phyloP scores from a whole-genome alignment of 2,329 filamentous ascomycete genomes.

The Penicillium sp. region DNA sequence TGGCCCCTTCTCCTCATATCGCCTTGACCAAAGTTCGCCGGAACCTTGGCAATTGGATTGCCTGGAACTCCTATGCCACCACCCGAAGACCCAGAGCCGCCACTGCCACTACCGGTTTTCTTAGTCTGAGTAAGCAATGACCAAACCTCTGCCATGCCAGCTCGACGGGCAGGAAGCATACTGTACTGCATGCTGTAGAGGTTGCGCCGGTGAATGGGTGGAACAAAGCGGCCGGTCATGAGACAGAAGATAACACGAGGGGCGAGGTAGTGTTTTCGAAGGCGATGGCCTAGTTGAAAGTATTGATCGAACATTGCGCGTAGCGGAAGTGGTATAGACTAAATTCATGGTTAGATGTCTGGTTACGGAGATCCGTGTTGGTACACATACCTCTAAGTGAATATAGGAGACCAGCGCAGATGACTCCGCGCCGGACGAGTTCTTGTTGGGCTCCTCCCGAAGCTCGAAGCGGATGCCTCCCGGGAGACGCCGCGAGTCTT shows the following conservation, averaged over 20 bases:
- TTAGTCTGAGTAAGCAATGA: slow-evolving; percentile 60
- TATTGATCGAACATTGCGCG: slow-evolving; percentile 97
- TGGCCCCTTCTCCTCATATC: slow-evolving; percentile 38
- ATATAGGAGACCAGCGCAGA: slow-evolving; percentile 75
- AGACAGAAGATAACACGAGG: slow-evolving; percentile 86
- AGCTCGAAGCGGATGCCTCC: slow-evolving; percentile 93
- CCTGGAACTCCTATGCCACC: slow-evolving; percentile 28
- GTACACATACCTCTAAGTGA: slow-evolving; percentile 69
- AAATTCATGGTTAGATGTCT: slow-evolving; percentile 15
- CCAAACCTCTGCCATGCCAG: slow-evolving; percentile 86
- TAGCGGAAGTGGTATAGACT: slow-evolving; percentile 87
- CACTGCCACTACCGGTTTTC: slow-evolving; percentile 29
- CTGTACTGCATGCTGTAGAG: slow-evolving; percentile 97
- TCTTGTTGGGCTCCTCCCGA: slow-evolving; percentile 65
- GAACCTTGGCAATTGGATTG: slow-evolving; percentile 35
- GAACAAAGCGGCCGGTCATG: slow-evolving; percentile 86
- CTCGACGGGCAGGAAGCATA: slow-evolving; percentile 84
- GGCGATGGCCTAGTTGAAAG: slow-evolving; percentile 87
- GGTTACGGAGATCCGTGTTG: not conserved
- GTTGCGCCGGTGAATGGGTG: slow-evolving; percentile 90
- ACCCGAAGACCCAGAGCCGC: slow-evolving; percentile 26
- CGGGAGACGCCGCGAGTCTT: slow-evolving; percentile 86
- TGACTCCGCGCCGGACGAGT: slow-evolving; percentile 34
- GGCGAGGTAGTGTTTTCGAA: slow-evolving; percentile 93
- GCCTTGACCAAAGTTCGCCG: slow-evolving; percentile 33